phyloP scores from a whole-genome alignment of 108 stramenopile genomes.

The Pseudonitzschia delicatissima region DNA sequence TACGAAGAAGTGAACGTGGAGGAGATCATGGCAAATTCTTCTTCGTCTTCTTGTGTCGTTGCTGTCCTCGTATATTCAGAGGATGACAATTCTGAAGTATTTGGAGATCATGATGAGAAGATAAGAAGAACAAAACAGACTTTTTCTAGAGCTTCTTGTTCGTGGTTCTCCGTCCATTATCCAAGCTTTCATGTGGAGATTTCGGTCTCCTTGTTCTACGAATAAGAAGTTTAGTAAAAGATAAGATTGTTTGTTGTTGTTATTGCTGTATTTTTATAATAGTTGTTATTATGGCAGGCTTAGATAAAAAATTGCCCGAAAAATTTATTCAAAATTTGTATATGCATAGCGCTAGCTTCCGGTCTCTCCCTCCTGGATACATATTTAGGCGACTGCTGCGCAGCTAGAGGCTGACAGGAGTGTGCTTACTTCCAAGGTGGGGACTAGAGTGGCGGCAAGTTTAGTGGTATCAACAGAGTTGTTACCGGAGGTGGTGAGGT shows the following conservation, averaged over 20 bases:
- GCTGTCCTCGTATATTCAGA: not conserved
- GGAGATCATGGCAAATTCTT: too few species aligned
- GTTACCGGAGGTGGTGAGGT: not conserved
- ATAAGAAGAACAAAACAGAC: too few species aligned
- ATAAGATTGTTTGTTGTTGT: not conserved
- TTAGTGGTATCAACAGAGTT: not conserved
- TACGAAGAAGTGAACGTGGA: too few species aligned
- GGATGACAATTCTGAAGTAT: not conserved
- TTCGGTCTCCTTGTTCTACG: not conserved
- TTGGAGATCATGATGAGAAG: not conserved
- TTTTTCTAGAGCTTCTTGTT: not conserved
- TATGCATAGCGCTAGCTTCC: not conserved
- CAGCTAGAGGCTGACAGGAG: slow-evolving; percentile 26
- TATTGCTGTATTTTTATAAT: not conserved
- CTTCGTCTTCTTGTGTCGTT: not conserved
- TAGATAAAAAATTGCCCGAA: too few species aligned
- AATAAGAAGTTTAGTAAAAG: not conserved
- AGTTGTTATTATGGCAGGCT: not conserved
- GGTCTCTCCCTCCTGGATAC: not conserved
- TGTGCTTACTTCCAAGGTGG: slow-evolving; percentile 33
- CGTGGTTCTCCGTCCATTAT: not conserved
- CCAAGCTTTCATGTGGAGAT: too few species aligned
- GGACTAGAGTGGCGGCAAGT: slow-evolving; percentile 11
- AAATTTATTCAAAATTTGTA: not conserved
- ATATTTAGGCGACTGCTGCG: slow-evolving; percentile 30